phyloP scores from a whole-genome alignment of 2,329 filamentous ascomycete species.

The Fusarium annulatum region DNA sequence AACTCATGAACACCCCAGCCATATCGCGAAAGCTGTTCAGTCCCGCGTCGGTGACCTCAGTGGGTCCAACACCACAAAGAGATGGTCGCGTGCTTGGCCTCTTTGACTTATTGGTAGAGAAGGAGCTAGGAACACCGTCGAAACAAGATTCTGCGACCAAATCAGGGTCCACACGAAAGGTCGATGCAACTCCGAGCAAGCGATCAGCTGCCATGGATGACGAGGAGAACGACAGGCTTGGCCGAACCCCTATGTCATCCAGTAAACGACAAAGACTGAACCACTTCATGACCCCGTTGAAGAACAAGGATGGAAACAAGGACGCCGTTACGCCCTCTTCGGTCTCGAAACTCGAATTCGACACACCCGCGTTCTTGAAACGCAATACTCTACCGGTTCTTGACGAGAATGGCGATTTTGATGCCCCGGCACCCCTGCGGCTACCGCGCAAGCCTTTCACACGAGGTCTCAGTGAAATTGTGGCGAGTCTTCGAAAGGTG shows the following conservation, averaged over 20 bases:
- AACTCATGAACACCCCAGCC: slow-evolving; percentile 66
- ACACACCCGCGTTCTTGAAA: slow-evolving; percentile 78
- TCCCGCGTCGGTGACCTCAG: slow-evolving; percentile 66
- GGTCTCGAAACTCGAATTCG: slow-evolving; percentile 67
- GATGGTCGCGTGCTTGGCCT: slow-evolving; percentile 81
- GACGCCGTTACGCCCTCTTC: slow-evolving; percentile 60
- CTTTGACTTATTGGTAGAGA: slow-evolving; percentile 74
- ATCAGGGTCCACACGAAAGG: slow-evolving; percentile 22
- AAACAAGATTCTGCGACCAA: slow-evolving; percentile 49
- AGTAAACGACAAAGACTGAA: slow-evolving; percentile 72
- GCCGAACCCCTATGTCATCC: slow-evolving; percentile 63
- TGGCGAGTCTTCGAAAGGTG: slow-evolving; percentile 75
- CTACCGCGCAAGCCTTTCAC: slow-evolving; percentile 71
- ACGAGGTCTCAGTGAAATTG: slow-evolving; percentile 78
- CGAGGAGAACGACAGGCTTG: slow-evolving; percentile 49
- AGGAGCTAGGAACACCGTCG: slow-evolving; percentile 62
- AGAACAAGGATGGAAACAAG: slow-evolving; percentile 56
- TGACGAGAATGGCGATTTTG: slow-evolving; percentile 65
- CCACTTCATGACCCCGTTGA: slow-evolving; percentile 73
- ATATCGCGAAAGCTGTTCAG: slow-evolving; percentile 70
- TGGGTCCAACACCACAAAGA: slow-evolving; percentile 83
- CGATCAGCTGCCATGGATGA: slow-evolving; percentile 48
- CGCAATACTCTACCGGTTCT: slow-evolving; percentile 60
- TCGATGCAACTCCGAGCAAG: slow-evolving; percentile 61
- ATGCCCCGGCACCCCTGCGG: slow-evolving; percentile 61